These are phyloP conservation scores for Pistacia vera DNA, from an alignment of 345 rosid genomes.

Conservation along the genomic window DNA sequence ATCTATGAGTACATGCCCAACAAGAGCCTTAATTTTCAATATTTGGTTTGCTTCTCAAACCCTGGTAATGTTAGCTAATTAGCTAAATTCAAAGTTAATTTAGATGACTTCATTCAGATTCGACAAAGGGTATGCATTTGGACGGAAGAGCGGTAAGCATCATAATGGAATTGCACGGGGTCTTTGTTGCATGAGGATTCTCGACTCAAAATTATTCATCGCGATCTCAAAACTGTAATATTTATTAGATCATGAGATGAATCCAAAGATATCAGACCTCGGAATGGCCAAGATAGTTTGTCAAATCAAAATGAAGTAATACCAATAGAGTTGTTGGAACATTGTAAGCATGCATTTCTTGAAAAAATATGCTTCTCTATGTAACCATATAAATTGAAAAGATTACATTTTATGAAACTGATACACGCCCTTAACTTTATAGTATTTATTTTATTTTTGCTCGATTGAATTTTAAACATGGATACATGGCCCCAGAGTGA, in stretches of 20 bases:
- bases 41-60: conserved; percentile 25
- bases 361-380: too few species aligned
- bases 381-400: too few species aligned
- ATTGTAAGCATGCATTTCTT: conserved; percentile 31
- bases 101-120: neutral
- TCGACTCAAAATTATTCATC: conserved; percentile 36
- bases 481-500: too few species aligned
- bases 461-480: too few species aligned
- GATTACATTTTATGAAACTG: too few species aligned
- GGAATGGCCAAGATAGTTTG: conserved; percentile 38
- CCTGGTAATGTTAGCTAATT: neutral
- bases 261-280: conserved; percentile 35
- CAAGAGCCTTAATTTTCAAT: conserved; percentile 28
- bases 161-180: conserved; percentile 43
- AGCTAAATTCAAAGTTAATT: neutral
- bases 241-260: conserved; percentile 27
- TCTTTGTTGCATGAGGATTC: conserved; percentile 40
- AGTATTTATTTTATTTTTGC: too few species aligned
- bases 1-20: conserved; percentile 32
- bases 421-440: too few species aligned
- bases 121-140: neutral
- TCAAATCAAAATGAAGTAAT: conserved; percentile 30
- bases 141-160: conserved; percentile 38
- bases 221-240: conserved; percentile 31
- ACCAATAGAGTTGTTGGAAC: conserved; percentile 42